Evolutionary conservation across 208 protist genomes (phyloP).

Genomic region (Hexamita inflata): DNA sequence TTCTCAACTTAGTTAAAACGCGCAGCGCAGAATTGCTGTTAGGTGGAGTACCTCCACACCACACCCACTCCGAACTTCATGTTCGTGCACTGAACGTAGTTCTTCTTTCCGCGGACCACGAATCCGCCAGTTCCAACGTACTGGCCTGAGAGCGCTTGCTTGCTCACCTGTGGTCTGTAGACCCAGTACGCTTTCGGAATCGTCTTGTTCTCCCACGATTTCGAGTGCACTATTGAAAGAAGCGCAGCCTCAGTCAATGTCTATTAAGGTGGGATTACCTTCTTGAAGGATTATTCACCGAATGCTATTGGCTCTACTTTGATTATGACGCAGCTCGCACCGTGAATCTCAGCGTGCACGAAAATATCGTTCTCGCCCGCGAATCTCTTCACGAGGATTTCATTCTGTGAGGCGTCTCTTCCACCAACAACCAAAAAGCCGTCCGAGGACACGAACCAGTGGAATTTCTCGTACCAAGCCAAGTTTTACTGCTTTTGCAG

Average conservation of each 20-base stretch:
- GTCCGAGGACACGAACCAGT: slow-evolving; percentile 82
- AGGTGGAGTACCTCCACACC: slow-evolving; percentile 32
- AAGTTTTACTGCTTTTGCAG: slow-evolving; percentile 47
- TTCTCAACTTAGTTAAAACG: no score
- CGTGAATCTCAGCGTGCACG: slow-evolving; percentile 79
- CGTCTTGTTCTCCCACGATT: slow-evolving; percentile 75
- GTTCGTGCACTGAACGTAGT: slow-evolving; percentile 56
- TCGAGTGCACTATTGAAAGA: slow-evolving; percentile 68
- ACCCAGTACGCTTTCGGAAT: slow-evolving; percentile 79
- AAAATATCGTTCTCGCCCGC: slow-evolving; percentile 66
- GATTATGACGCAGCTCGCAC: slow-evolving; percentile 68
- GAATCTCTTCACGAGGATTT: slow-evolving; percentile 65
- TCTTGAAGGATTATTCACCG: neutral
- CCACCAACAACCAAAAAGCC: slow-evolving; percentile 78
- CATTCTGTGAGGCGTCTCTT: slow-evolving; percentile 77
- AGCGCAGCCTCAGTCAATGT: slow-evolving; percentile 66
- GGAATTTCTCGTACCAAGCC: slow-evolving; percentile 90
- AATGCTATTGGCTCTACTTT: slow-evolving; percentile 53
- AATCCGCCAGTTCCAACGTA: slow-evolving; percentile 67
- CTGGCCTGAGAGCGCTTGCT: slow-evolving; percentile 65
- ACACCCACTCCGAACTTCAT: slow-evolving; percentile 46
- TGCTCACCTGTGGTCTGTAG: slow-evolving; percentile 62
- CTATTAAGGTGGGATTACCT: slow-evolving; percentile 43
- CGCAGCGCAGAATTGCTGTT: no score
- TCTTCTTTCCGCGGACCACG: slow-evolving; percentile 68